Base-by-base conservation (phyloP, 1,284 basidiomycete genomes). In the Pseudozyma sp. region DNA sequence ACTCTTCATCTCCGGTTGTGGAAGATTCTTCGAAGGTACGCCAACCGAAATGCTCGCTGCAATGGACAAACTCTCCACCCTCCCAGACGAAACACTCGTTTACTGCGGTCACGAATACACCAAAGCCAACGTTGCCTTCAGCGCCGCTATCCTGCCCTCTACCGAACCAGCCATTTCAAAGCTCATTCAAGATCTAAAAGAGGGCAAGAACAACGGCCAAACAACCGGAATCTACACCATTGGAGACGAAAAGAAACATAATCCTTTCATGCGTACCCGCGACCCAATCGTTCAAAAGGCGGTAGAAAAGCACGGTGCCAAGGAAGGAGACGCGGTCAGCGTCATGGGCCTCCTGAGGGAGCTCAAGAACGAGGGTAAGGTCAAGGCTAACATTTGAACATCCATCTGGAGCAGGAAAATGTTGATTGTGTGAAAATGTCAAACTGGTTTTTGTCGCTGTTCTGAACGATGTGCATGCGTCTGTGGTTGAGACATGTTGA, bases 1-100 rank as follows among this genome's bases (percentile, higher is more conserved):
- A 0, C 90, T 99, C 53, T 98, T 99, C 87, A 89, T 93, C 71
- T 93, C 76, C 5, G 95, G 95, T 8, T 96, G 93, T 83, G 96
- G 96, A n/a, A 90, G 95, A 8, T 98, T 98, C 89, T 98, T 98
- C 82, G 95, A 98, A 86, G 95, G 95, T 44, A 91, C 89, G 4
- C 91, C 91, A 0, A 86, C 88, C 11, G 91, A 98, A 86, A 99
- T 99, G 96, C 88, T 93, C 88, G 92, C 80, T 85, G 88, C 7
- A 90, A 94, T 6, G 89, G 97, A 45, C 89, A 89, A 39, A 90
- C 88, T 86, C 36, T 73, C 80, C 13, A 88, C 88, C 0, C 88
- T 99, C 11, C 95, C 95, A 0, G 88, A 91, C 70, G 87, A 91
- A 63, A 97, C 96, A 0, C 83, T 93, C 52, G 91, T 94, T 9